Evolutionary conservation across 225 moss, liverwort and hornwort genomes (phyloP).

Genomic region (Neckera pumila): DNA sequence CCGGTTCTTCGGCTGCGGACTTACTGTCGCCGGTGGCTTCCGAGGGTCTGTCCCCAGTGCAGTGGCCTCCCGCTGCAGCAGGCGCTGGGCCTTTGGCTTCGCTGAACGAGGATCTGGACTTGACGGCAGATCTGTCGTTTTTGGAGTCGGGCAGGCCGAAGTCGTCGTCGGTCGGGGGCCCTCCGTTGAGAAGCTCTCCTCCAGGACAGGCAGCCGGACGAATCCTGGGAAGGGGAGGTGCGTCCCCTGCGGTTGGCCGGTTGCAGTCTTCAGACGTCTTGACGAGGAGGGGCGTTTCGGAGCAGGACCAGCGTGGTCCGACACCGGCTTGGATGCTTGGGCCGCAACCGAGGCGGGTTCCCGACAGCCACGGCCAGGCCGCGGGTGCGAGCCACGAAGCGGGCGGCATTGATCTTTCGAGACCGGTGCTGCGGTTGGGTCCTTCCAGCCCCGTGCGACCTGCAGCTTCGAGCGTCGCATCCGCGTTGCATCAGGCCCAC

Average conservation of each 20-base stretch:
- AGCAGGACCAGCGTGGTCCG: not conserved
- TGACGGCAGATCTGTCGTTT: not conserved
- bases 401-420: not conserved
- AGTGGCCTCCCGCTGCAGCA: constrained; percentile 8
- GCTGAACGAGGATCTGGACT: not conserved
- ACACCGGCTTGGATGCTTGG: constrained; percentile 9
- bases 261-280: not conserved
- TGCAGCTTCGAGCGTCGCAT: not conserved
- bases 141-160: not conserved
- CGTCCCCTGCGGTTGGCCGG: not conserved
- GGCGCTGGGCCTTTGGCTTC: constrained; percentile 2
- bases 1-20: not conserved
- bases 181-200: not conserved
- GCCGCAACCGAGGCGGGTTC: not conserved
- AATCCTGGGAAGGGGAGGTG: not conserved
- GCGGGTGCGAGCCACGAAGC: not conserved
- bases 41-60: constrained; percentile 2
- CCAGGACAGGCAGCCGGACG: constrained; percentile 4
- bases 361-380: not conserved
- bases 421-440: constrained; percentile 1
- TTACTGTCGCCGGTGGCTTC: not conserved
- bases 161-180: not conserved
- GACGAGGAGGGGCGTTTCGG: not conserved
- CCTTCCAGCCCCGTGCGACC: not conserved
- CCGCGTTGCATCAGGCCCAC: not conserved